Evolutionary conservation across 192 early-diverging fungal species (phyloP).

Genomic region (Thamnidium elegans): DNA sequence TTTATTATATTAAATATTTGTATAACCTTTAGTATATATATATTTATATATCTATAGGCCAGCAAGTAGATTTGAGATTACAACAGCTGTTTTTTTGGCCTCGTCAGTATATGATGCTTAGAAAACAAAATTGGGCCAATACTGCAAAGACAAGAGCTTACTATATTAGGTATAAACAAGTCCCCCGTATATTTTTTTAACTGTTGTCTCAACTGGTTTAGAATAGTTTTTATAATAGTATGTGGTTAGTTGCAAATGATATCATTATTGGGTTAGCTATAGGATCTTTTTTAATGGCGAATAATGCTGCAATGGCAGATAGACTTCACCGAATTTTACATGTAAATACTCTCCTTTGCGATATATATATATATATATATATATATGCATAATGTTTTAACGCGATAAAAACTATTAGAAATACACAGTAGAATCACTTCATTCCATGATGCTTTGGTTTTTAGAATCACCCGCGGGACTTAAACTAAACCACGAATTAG

Average conservation of each 20-base stretch:
- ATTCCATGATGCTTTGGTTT: constrained; percentile 83
- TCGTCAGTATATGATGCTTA: constrained; percentile 72
- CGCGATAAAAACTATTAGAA: constrained; percentile 32
- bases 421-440: constrained; percentile 68
- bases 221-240: constrained; percentile 87
- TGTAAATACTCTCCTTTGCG: too few relatives aligned
- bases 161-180: constrained; percentile 66
- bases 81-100: constrained; percentile 87
- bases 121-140: constrained; percentile 55
- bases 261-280: constrained; percentile 82
- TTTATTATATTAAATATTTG: not conserved
- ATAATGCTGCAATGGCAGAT: constrained; percentile 55
- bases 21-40: constrained; percentile 6
- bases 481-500: constrained; percentile 92
- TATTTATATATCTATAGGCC: constrained; percentile 44
- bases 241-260: constrained; percentile 95
- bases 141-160: constrained; percentile 60
- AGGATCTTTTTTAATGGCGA: constrained; percentile 65
- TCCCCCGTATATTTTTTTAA: not conserved
- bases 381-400: not conserved
- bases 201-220: not conserved
- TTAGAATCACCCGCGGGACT: constrained; percentile 91
- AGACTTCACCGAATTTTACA: constrained; percentile 50
- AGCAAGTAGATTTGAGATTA: constrained; percentile 86
- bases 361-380: too few relatives aligned